A percentile compares a stretch with the other conserved stretches of the same genome.
phyloP scores from a whole-genome alignment of 2,329 filamentous ascomycete species.

The Colletotrichum paranaense region DNA sequence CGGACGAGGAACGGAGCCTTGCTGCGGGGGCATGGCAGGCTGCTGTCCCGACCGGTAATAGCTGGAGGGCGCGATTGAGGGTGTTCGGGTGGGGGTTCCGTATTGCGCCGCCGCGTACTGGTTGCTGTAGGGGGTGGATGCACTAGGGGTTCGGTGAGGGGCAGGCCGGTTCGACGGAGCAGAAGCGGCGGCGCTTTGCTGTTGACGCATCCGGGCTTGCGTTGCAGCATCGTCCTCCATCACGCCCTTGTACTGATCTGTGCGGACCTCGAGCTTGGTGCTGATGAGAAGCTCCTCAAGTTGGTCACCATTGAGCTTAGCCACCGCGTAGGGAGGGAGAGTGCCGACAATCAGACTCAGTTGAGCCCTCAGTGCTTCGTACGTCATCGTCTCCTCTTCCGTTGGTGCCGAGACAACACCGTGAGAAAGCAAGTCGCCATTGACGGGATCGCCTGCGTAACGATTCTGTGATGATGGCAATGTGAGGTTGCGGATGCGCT shows the following conservation, averaged over 20 bases:
- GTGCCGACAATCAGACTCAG: slow-evolving; percentile 78
- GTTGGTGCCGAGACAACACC: slow-evolving; percentile 75
- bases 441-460: slow-evolving; percentile 70
- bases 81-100: slow-evolving; percentile 57
- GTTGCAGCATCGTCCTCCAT: slow-evolving; percentile 82
- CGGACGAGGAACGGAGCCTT: slow-evolving; percentile 43
- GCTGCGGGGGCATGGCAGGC: slow-evolving; percentile 54
- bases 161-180: slow-evolving; percentile 42
- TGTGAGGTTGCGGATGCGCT: slow-evolving; percentile 80
- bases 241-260: slow-evolving; percentile 78
- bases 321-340: slow-evolving; percentile 85
- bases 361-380: slow-evolving; percentile 81
- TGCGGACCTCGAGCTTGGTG: slow-evolving; percentile 79
- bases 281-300: slow-evolving; percentile 86
- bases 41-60: slow-evolving; percentile 55
- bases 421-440: slow-evolving; percentile 75
- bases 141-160: slow-evolving; percentile 52
- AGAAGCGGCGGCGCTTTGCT: slow-evolving; percentile 43
- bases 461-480: slow-evolving; percentile 73
- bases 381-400: slow-evolving; percentile 69
- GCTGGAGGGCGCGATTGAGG: slow-evolving; percentile 55
- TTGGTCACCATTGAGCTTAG: slow-evolving; percentile 87
- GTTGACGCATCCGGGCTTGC: slow-evolving; percentile 60
- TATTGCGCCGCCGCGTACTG: slow-evolving; percentile 60
- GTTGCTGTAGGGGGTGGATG: slow-evolving; percentile 52